Conservation (phyloP, 2,329 filamentous ascomycete species). For the Neofusicoccum sp. region DNA sequence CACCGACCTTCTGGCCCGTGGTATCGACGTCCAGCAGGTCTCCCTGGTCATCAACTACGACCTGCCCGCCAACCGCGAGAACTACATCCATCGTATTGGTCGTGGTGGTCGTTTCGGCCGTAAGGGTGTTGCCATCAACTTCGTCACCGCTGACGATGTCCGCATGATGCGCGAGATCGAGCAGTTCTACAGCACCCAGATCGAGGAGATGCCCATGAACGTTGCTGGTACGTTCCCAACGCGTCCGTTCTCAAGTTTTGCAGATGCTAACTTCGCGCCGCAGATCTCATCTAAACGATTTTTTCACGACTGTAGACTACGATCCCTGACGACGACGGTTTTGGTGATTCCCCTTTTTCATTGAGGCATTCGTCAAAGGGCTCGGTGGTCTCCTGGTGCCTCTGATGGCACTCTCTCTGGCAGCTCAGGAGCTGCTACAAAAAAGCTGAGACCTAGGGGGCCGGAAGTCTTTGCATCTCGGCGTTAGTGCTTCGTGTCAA, state of each 20-base stretch:
- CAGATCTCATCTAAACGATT: conserved; percentile 45
- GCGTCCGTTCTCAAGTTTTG: conserved; percentile 23
- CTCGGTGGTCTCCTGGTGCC: conserved; percentile 17
- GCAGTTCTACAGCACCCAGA: conserved; percentile 99
- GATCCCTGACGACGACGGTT: conserved; percentile 28
- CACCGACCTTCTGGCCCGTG: conserved; percentile 96
- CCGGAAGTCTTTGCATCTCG: conserved; percentile 42
- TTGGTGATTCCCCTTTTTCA: conserved; percentile 33
- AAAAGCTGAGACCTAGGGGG: conserved; percentile 30
- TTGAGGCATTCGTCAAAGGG: conserved; percentile 21
- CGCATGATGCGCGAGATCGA: conserved; percentile 99
- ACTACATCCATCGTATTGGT: conserved; percentile 99
- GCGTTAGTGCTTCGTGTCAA: conserved; percentile 44
- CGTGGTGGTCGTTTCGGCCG: conserved; percentile 99
- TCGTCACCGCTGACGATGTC: conserved; percentile 97
- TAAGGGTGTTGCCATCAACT: conserved; percentile 99
- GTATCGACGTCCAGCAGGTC: conserved; percentile 99
- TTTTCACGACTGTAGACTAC: conserved; percentile 31
- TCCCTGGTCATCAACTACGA: conserved; percentile 99
- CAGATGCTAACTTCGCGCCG: background rate
- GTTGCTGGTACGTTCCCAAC: conserved; percentile 59
- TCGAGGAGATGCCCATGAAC: conserved; percentile 99
- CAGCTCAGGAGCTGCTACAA: conserved; percentile 24
- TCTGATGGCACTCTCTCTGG: background rate
- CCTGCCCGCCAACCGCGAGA: conserved; percentile 97